Base-by-base conservation (phyloP, 1,139 yeast species). In the Citeromyces hawaiiensis region DNA sequence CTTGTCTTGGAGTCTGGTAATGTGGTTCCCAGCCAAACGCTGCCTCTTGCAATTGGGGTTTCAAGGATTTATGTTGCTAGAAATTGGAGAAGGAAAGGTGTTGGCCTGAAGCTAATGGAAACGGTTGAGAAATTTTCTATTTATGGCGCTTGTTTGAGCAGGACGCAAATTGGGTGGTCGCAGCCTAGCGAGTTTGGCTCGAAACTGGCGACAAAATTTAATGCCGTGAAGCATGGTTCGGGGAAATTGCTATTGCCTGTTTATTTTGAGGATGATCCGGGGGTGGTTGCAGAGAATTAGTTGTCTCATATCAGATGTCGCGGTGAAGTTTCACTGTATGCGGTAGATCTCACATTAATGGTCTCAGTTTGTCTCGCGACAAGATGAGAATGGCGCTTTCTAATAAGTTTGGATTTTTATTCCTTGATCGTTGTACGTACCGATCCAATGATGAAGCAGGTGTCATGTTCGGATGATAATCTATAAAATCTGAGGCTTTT, bases 111-210 rank as follows among this genome's bases (percentile, higher is more conserved):
- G 23, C 49, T 81, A 40, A 55, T 81, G 6, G 51, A 65, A 2
- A 51, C 60, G 2, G 68, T 73, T 0, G 49, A 63, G 36, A 47
- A 50, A 1, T 49, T 69, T 39, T 60, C 72, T 33, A 55, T 78
- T 2, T 78, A 76, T 50, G 87, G 87, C 0, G 49, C 70, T 36
- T 43, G 29, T 0, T 49, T 80, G 11, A 54, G 54, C 1, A 65
- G 55, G 41, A 44, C 43, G 4, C 66, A 72, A 41, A 57, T 80
- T 2, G 82, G 76, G 0, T 81, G 83, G 68, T 77, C 86, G 41
- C 91, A 81, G 53, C 88, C 88, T 0, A 75, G 83, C 46, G 67
- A 64, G 34, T 60, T 68, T 31, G 91, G 91, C 0, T 71, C 73
- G 2, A 56, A 62, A 37, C 59, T 81, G 32, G 83, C 87, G 0